Base-by-base conservation (phyloP, 2,329 filamentous ascomycete species). In the Colletotrichum sp. region DNA sequence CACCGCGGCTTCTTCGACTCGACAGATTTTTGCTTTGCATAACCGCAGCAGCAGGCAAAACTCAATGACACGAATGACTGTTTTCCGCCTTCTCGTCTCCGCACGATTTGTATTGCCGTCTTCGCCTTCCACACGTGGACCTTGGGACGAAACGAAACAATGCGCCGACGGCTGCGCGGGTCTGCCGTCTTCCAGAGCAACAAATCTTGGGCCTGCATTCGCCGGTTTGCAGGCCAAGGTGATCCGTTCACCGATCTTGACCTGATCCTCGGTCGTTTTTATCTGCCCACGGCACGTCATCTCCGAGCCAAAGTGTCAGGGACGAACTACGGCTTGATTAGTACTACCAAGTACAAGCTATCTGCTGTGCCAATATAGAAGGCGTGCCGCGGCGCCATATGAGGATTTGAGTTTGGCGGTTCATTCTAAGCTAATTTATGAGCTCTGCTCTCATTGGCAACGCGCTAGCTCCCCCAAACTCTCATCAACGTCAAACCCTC, bases 81-180 rank as follows among this genome's bases (percentile, higher is more conserved):
- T 54, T 51, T 66, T 63, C 21, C 34, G 27, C 38, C 31, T 36
- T 43, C 18, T 54, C 21, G 8, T 72, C 47, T 67, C 62, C 29
- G 34, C 57, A 31, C 47, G 55, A 54, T 58, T 66, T 57, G 62
- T 36, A 67, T 47, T 54, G 72, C 72, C 68, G 57, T 66, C n/a
- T 43, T 51, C 13, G 33, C 11, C 55, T 21, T 71, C 57, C 55
- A 59, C 72, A 74, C 68, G 72, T 74, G 72, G 57, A 13, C 29
- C 16, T 57, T 67, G 55, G 72, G 72, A 67, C 72, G 72, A 73
- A 73, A 73, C 72, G 62, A 71, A 73, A 73, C 72, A 71, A 51
- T 36, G 62, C 34, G 55, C 68, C 61, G 57, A 66, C 63, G 36
- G 62, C n/a, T 31, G 21, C 57, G 61, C 64, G 55, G 69, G 55